phyloP scores from a whole-genome alignment of 768 basidiomycete species.

The Tylopilus vinaceipallidus region DNA sequence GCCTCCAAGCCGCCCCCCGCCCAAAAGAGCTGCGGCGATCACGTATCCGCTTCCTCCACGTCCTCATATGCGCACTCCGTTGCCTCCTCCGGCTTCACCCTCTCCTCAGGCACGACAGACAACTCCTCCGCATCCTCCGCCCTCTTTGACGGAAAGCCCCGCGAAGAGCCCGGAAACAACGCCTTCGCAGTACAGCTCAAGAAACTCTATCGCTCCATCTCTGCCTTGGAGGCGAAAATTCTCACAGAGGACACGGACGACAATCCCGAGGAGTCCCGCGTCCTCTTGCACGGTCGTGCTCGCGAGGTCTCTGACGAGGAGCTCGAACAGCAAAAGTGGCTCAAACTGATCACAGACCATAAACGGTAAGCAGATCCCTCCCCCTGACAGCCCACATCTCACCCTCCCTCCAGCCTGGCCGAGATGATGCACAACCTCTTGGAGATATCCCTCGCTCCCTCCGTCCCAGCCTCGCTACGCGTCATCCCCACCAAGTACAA shows the following conservation, averaged over 20 bases:
- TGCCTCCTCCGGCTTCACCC: constrained; percentile 67
- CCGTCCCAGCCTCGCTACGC: constrained; percentile 84
- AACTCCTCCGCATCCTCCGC: constrained; percentile 72
- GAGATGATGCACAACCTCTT: constrained; percentile 90
- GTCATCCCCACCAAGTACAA: constrained; percentile 93
- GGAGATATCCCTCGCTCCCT: constrained; percentile 79
- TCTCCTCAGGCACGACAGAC: constrained; percentile 72
- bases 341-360: constrained; percentile 70
- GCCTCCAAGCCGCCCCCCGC: constrained; percentile 45
- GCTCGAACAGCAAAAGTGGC: constrained; percentile 74
- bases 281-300: constrained; percentile 34
- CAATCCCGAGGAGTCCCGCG: constrained; percentile 39
- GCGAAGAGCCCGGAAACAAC: constrained; percentile 58
- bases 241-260: constrained; percentile 60
- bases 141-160: constrained; percentile 55
- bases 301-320: constrained; percentile 48
- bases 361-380: constrained; percentile 61
- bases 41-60: constrained; percentile 70
- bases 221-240: constrained; percentile 73
- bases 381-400: not conserved
- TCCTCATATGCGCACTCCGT: constrained; percentile 73
- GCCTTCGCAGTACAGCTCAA: constrained; percentile 76
- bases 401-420: constrained; percentile 59
- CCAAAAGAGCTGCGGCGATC: constrained; percentile 66
- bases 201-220: constrained; percentile 79